These are phyloP conservation scores for Coniochaeta sp. DNA, from an alignment of 2,329 filamentous ascomycete species.

Conservation along the genomic window DNA sequence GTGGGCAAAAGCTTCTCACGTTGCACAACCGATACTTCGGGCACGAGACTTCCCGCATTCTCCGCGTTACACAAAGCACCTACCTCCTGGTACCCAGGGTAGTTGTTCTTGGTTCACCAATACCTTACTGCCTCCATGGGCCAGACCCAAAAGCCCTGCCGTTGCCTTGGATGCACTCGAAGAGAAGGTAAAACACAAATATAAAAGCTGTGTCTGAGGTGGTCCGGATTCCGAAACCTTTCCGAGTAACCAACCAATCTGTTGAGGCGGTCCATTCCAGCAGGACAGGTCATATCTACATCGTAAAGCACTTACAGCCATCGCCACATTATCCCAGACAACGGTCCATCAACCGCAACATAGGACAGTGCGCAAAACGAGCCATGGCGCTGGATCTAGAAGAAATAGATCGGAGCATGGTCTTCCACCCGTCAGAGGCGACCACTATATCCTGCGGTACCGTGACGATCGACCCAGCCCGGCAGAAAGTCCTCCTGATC, in stretches of 20 bases:
- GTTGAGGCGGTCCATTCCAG: background rate
- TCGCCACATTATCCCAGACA: background rate
- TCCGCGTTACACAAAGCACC: background rate
- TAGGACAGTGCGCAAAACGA: background rate
- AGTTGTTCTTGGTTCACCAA: background rate
- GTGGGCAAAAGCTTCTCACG: background rate
- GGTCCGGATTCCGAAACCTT: background rate
- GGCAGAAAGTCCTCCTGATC: constrained; percentile 31
- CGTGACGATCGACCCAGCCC: constrained; percentile 31
- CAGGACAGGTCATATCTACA: background rate
- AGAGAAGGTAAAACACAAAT: background rate
- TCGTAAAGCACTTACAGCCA: background rate
- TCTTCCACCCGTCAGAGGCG: constrained; percentile 31
- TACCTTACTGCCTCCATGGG: background rate
- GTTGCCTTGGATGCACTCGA: background rate
- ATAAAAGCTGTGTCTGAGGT: background rate
- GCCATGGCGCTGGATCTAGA: constrained; percentile 16
- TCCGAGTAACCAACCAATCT: background rate
- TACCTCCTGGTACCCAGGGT: background rate
- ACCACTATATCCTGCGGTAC: constrained; percentile 39
- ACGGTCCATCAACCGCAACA: background rate
- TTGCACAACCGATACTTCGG: background rate
- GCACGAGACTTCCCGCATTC: background rate
- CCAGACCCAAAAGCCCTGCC: background rate
- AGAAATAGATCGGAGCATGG: constrained; percentile 22